Evolutionary conservation across 2,329 filamentous ascomycete species (phyloP).

Genomic region (Aspergillus ochraceoroseus): DNA sequence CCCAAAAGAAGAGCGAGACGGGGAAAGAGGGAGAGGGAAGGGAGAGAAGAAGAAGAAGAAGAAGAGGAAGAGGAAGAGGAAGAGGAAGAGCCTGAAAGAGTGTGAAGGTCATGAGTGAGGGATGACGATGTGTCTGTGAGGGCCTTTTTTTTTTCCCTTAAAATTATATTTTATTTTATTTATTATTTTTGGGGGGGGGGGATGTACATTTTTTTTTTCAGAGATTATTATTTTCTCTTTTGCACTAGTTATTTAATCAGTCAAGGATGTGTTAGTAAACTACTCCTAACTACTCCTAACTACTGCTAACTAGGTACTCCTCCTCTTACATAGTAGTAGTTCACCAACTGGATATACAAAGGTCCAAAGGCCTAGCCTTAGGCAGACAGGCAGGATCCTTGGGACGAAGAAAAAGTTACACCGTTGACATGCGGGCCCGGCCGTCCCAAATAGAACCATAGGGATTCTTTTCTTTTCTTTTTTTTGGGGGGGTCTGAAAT

Average conservation of each 20-base stretch:
- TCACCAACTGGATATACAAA: too few relatives aligned
- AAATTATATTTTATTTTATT: not conserved
- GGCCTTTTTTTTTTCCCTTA: constrained; percentile 1
- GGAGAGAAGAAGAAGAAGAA: constrained; percentile 13
- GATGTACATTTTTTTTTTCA: too few relatives aligned
- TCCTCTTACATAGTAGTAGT: too few relatives aligned
- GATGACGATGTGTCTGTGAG: constrained; percentile 13
- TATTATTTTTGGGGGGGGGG: too few relatives aligned
- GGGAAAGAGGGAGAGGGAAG: constrained; percentile 16
- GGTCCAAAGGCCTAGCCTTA: too few relatives aligned
- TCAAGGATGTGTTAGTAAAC: too few relatives aligned
- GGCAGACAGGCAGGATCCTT: constrained; percentile 16
- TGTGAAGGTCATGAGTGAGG: constrained; percentile 20
- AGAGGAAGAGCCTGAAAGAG: constrained; percentile 14
- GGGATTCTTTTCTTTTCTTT: too few relatives aligned
- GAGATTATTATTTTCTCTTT: too few relatives aligned
- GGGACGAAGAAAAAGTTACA: constrained; percentile 20
- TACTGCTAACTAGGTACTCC: not conserved
- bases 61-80: constrained; percentile 10
- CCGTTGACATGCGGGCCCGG: constrained; percentile 15
- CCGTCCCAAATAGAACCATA: constrained; percentile 18
- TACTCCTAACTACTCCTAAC: too few relatives aligned
- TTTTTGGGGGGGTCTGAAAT: too few relatives aligned
- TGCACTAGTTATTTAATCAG: too few relatives aligned
- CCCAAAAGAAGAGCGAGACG: constrained; percentile 12